Evolutionary conservation across 2,329 filamentous ascomycete genomes (phyloP), one percentile per base, ranked within the genome.

Genomic region (Hymenoscyphus repandus): DNA sequence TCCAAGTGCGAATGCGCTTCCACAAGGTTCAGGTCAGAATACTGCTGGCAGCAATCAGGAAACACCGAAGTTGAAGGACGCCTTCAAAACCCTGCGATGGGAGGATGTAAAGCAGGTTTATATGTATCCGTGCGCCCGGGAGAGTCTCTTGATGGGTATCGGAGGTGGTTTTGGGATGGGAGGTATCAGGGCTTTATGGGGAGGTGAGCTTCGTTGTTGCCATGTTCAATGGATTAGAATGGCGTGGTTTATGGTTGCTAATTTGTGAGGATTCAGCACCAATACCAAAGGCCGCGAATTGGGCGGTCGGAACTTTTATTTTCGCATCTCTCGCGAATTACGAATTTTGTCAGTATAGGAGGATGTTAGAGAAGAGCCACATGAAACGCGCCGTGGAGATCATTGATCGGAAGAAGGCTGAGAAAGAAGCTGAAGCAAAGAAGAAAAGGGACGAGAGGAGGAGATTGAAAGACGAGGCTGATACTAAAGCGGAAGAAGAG

Each of bases 381-480:
- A 92, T 99, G 83, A 86, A 87, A 67, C 77, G 90, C 58, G 88
- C 88, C 3, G 85, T 95, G 49, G 89, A 95, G 65, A 80, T 93
- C 52, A 85, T 92, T 68, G 83, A 86, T 64, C 75, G 80, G 61
- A 83, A 90, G 68, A 83, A 88, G 63, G 74, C 77, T 4, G 82
- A 87, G 68, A 79, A 83, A 65, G 77, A 83, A 59, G 68, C 67
- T 18, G 53, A 60, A 62, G 67, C 73, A 57, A 68, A 72, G 67
- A 58, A 62, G 33, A 68, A 66, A 37, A 62, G 64, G 43, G 66
- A 71, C 49, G 69, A 71, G 56, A 72, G 70, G 51, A 70, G 69
- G 58, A 71, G 64, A 58, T 62, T 60, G 53, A 66, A 71, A 57
- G 70, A 75, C 55, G 70, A 69, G 38, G 71, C 72, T 49, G 73